Conservation (phyloP, 106 monocot genomes). For the Dioscorea zingiberensis region DNA sequence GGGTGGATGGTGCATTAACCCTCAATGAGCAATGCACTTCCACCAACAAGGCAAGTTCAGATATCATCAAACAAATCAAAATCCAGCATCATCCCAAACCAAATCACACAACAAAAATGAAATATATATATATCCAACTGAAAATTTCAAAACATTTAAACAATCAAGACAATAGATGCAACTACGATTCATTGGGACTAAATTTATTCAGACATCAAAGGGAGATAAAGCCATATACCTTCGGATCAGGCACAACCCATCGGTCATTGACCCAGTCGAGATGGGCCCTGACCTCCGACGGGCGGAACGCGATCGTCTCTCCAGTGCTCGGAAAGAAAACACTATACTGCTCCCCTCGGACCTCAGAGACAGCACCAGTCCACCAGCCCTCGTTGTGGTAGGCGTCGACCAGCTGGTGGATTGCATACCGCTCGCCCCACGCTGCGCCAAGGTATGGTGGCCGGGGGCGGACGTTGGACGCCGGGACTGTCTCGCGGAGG, state of each 20-base stretch:
- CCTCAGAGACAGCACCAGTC: slow-evolving; percentile 28
- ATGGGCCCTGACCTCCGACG: slow-evolving; percentile 24
- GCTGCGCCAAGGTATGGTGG: background rate
- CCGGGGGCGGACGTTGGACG: slow-evolving; percentile 32
- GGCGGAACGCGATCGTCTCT: slow-evolving; percentile 31
- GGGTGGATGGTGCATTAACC: too few relatives aligned
- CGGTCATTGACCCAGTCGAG: slow-evolving; percentile 41
- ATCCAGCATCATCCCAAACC: background rate
- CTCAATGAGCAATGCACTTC: too few relatives aligned
- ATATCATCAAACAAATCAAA: background rate
- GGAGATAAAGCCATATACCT: slow-evolving; percentile 5
- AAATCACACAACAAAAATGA: background rate
- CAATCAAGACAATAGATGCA: background rate
- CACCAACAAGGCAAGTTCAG: too few relatives aligned
- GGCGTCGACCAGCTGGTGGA: slow-evolving; percentile 42
- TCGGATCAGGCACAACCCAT: slow-evolving; percentile 23
- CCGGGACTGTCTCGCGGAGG: slow-evolving; percentile 27
- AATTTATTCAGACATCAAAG: background rate
- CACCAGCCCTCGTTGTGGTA: slow-evolving; percentile 64
- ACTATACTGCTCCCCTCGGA: background rate
- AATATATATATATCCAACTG: background rate
- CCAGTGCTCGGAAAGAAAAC: slow-evolving; percentile 20
- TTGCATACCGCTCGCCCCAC: slow-evolving; percentile 2
- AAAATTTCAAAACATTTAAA: too few relatives aligned
- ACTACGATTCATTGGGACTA: background rate